phyloP scores from a whole-genome alignment of 441 rosid species.

The Breynia disticha region DNA sequence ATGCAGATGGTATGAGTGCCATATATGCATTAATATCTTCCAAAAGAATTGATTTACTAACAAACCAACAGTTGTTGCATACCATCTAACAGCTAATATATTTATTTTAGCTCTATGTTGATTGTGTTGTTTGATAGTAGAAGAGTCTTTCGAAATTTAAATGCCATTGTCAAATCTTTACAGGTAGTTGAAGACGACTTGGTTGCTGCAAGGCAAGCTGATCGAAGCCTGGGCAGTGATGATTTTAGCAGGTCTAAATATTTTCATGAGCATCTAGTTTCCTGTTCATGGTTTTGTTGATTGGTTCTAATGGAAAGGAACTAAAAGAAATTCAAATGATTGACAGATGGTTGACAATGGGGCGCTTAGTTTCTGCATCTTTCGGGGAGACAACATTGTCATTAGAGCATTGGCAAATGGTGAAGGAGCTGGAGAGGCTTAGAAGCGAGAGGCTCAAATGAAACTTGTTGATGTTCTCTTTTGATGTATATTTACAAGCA shows the following conservation, averaged over 20 bases:
- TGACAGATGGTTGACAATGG: constrained; percentile 76
- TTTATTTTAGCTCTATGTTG: not conserved
- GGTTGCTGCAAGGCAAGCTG: constrained; percentile 71
- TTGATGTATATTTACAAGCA: no score
- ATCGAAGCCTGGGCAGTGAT: constrained; percentile 62
- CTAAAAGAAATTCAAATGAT: not conserved
- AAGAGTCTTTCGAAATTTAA: no score
- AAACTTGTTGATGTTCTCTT: constrained; percentile 2
- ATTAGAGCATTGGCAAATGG: constrained; percentile 82
- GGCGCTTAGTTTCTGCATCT: constrained; percentile 62
- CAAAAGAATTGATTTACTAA: no score
- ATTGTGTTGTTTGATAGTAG: not conserved
- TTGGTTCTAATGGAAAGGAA: no score
- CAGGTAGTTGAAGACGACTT: constrained; percentile 78
- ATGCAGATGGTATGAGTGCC: constrained; percentile 52
- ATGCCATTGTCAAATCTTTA: not conserved
- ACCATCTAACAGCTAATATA: no score
- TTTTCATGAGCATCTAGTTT: no score
- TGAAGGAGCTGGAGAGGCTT: constrained; percentile 73
- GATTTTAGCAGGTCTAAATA: constrained; percentile 65
- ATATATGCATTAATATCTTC: no score
- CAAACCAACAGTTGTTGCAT: no score
- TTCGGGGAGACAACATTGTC: constrained; percentile 57
- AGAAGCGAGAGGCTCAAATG: constrained; percentile 56
- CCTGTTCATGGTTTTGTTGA: no score